Base-by-base conservation (phyloP, 1,139 yeast species). In the Nakaseomyces nivariensis region DNA sequence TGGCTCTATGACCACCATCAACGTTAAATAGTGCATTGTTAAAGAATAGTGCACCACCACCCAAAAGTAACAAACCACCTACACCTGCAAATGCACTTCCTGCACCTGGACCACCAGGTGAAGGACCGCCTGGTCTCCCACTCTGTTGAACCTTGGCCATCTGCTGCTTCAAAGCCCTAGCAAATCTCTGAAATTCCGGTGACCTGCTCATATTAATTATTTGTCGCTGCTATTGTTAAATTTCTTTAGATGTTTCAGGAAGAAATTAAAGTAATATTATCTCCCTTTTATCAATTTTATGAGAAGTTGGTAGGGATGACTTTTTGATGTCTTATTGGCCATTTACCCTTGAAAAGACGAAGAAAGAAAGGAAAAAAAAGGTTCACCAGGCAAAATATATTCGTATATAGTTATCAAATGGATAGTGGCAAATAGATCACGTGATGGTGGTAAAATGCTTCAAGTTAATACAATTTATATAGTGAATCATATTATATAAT, bases 1-100 rank as follows among this genome's bases (percentile, higher is more conserved):
- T 89, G 31, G 97, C 99, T 67, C 99, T 78, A 70, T 92, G 97
- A 70, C 99, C 99, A 79, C 99, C 99, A 67, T 92, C 97, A 52
- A 92, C 98, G 52, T 89, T 90, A 73, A 88, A 90, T 51, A 90
- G 76, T 2, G 96, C 82, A 54, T 85, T 78, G 62, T 86, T 86
- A 37, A 83, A 73, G 46, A 83, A 67, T 42, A 85, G 52, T 1
- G 85, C 77, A 45, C 81, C 85, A 49, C 86, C 92, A 52, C 92
- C 95, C 37, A 89, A 71, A 29, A 85, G 63, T 10, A 87, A 59
- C 34, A 88, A 62, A 1, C 96, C 96, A 27, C 95, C 95, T 40
- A 82, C 63, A 8, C 97, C 96, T 27, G 89, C 83, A 61, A 82
- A 78, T 40, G 80, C 68, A 11, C 85, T 84, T 46, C 74, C 70